These are phyloP conservation scores for Samsoniella hepiali DNA, from an alignment of 2,329 filamentous ascomycete genomes.

Conservation along the genomic window DNA sequence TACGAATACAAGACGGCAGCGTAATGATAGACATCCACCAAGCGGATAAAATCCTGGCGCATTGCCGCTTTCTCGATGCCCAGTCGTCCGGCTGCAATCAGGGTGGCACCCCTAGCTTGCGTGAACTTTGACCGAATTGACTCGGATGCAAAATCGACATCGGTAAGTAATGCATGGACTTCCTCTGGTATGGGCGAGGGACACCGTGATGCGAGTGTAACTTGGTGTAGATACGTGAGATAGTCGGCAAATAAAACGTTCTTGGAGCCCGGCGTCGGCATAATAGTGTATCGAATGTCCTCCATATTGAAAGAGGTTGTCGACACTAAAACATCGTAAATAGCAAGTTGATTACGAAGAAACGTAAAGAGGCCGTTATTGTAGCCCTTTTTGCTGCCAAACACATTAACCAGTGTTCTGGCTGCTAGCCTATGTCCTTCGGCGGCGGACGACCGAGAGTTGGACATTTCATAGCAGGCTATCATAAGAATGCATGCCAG, in stretches of 20 bases:
- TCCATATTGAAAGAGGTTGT: slow-evolving; percentile 29
- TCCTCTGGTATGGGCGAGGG: slow-evolving; percentile 1
- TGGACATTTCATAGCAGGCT: slow-evolving; percentile 31
- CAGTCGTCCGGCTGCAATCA: slow-evolving; percentile 28
- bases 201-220: slow-evolving; percentile 23
- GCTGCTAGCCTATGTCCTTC: slow-evolving; percentile 30
- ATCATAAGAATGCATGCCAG: slow-evolving; percentile 29
- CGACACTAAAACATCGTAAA: slow-evolving; percentile 28
- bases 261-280: slow-evolving; percentile 24
- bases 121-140: slow-evolving; percentile 25
- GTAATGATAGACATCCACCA: slow-evolving; percentile 31
- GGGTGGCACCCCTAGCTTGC: slow-evolving; percentile 27
- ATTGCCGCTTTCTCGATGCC: slow-evolving; percentile 21
- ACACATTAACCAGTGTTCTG: slow-evolving; percentile 30
- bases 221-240: slow-evolving; percentile 22
- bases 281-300: slow-evolving; percentile 25
- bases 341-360: slow-evolving; percentile 29
- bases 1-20: slow-evolving; percentile 29
- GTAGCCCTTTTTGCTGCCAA: slow-evolving; percentile 23
- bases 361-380: slow-evolving; percentile 28
- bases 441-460: slow-evolving; percentile 26
- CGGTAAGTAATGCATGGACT: slow-evolving; percentile 12
- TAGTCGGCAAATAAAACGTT: slow-evolving; percentile 28
- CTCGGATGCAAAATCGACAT: neutral
- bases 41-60: slow-evolving; percentile 27